Conservation (phyloP, 1,284 basidiomycete genomes). For the Tremellales sp. region DNA sequence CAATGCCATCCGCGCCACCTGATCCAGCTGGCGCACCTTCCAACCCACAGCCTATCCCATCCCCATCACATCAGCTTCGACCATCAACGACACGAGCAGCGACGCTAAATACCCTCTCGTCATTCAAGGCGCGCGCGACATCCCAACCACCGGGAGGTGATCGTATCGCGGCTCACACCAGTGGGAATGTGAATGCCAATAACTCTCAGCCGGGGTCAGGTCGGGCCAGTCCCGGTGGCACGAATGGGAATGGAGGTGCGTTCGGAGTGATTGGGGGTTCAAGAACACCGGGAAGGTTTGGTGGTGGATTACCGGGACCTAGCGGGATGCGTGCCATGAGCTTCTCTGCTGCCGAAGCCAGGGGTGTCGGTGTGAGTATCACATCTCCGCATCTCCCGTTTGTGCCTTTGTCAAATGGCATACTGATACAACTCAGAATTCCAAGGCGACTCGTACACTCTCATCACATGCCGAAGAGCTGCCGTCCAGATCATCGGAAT, state of each 20-base stretch:
- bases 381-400: too few relatives aligned
- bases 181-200: too few relatives aligned
- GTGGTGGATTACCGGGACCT: slow-evolving; percentile 9
- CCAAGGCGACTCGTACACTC: slow-evolving; percentile 22
- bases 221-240: slow-evolving; percentile 23
- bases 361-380: slow-evolving; percentile 25
- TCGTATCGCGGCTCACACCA: too few relatives aligned
- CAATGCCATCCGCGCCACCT: too few relatives aligned
- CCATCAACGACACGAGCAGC: slow-evolving; percentile 25
- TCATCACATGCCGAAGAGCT: slow-evolving; percentile 44
- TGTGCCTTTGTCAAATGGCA: too few relatives aligned
- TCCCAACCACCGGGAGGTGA: slow-evolving; percentile 15
- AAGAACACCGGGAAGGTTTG: slow-evolving; percentile 28
- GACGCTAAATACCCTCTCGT: too few relatives aligned
- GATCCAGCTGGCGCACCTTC: too few relatives aligned
- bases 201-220: slow-evolving; percentile 33
- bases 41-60: too few relatives aligned
- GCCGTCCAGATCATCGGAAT: slow-evolving; percentile 27
- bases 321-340: slow-evolving; percentile 39
- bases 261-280: slow-evolving; percentile 45
- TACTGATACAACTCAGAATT: too few relatives aligned
- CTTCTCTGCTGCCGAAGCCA: slow-evolving; percentile 36
- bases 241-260: slow-evolving; percentile 4
- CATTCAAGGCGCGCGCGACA: too few relatives aligned
- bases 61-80: too few relatives aligned